Evolutionary conservation across 345 rosid genomes (phyloP), one percentile per base, ranked within the genome.

Genomic region (Ceriops tagal): DNA sequence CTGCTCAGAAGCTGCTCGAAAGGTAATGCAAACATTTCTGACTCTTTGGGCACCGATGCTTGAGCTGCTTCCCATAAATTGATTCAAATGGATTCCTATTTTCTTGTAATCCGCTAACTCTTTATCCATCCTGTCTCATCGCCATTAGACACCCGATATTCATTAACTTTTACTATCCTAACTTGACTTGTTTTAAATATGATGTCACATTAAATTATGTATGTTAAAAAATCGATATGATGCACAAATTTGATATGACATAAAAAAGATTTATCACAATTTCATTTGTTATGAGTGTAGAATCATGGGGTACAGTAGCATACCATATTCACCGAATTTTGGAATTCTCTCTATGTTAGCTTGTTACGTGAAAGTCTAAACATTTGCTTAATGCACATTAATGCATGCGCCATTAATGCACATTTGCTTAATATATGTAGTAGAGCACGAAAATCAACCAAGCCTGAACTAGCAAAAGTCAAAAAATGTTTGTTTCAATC

Each of bases 41-140:
- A 93, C 82, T 61, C 87, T 70, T 46, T 87, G 86, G 53, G 99
- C 97, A 24, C 99, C 99, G 18, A 95, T 86, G 83, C 96, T 95
- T 0, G 97, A 91, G 84, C 97, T 95, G 84, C 99, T 95, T 43
- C 99, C 99, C 79, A 88, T 88, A 46, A 95, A 77, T 86, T 95
- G 99, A 71, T 95, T 95, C 82, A 95, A 79, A 78, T 89, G 96
- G 58, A 87, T 77, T 73, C 89, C 90, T 83, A 95, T 83, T 78
- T 80, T 86, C 83, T 86, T 92, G 86, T 86, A 86, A 73, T 95
- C 97, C 73, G 87, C 80, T 67, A 86, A 83, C 78, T 89, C 97
- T 70, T 67, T 81, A 60, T 89, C 93, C 87, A 70, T 82, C 83
- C 95, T 91, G 88, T 60, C 62, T 49, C 76, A 10, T 71, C 74